Evolutionary conservation across 2,329 filamentous ascomycete genomes (phyloP).

Genomic region (Dothideomycetes sp.): DNA sequence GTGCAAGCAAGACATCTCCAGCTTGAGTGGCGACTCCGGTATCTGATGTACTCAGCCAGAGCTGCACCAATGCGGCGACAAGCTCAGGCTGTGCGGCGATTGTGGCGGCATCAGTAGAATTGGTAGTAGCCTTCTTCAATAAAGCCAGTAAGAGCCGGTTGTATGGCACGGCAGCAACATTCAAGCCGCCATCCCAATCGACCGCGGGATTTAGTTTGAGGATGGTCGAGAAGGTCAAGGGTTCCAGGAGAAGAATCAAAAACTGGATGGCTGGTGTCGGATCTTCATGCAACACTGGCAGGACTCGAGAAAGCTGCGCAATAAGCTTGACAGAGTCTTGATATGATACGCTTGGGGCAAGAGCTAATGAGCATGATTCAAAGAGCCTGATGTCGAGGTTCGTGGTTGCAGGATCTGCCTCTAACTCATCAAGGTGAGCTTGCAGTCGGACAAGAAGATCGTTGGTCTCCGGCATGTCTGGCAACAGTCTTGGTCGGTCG

Average conservation of each 20-base stretch:
- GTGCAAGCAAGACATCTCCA: constrained; percentile 41
- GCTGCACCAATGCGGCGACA: constrained; percentile 44
- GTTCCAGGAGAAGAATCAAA: constrained; percentile 40
- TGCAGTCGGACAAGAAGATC: constrained; percentile 22
- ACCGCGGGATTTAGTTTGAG: constrained; percentile 40
- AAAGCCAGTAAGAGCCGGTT: constrained; percentile 48
- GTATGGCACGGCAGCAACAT: constrained; percentile 40
- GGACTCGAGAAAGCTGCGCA: constrained; percentile 40
- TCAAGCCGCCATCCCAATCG: constrained; percentile 47
- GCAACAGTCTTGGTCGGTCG: no score
- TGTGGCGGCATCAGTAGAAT: constrained; percentile 46
- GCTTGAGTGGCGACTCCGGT: constrained; percentile 48
- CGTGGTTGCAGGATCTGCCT: constrained; percentile 33
- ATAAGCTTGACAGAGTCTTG: constrained; percentile 28
- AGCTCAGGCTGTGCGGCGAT: constrained; percentile 49
- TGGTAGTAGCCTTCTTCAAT: constrained; percentile 45
- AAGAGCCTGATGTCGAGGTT: constrained; percentile 40
- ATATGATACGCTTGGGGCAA: constrained; percentile 30
- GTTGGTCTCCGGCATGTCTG: background rate
- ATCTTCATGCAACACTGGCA: constrained; percentile 48
- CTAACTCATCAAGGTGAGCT: constrained; percentile 37
- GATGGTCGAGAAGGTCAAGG: constrained; percentile 42
- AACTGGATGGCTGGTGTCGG: constrained; percentile 47
- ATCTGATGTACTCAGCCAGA: constrained; percentile 50
- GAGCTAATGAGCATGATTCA: constrained; percentile 41